Evolutionary conservation across 768 basidiomycete species (phyloP).

Genomic region (Grammothele lineata): DNA sequence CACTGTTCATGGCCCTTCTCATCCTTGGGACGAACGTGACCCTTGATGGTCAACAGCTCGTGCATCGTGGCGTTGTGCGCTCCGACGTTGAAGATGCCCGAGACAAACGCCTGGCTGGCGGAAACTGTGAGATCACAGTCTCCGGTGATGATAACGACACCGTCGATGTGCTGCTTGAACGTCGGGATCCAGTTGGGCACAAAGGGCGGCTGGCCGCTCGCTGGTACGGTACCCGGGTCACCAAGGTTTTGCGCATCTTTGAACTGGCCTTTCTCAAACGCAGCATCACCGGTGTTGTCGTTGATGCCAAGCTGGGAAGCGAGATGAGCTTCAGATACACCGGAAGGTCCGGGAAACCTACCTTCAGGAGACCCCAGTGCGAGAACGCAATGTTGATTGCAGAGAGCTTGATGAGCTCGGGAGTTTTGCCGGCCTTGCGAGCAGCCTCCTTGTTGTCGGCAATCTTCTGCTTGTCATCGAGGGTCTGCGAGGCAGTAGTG

Average conservation of each 20-base stretch:
- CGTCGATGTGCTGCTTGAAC: constrained; percentile 44
- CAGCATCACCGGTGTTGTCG: constrained; percentile 35
- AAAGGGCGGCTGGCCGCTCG: constrained; percentile 9
- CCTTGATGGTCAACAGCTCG: constrained; percentile 34
- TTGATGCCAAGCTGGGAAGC: constrained; percentile 28
- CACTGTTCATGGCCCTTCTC: constrained; percentile 27
- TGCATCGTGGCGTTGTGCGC: constrained; percentile 34
- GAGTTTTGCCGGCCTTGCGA: constrained; percentile 22
- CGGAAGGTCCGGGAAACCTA: too few relatives aligned
- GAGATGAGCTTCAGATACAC: constrained; percentile 12
- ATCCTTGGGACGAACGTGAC: constrained; percentile 26
- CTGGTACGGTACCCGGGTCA: constrained; percentile 35
- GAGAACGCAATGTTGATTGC: constrained; percentile 55
- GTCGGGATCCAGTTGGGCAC: constrained; percentile 42
- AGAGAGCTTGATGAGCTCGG: constrained; percentile 32
- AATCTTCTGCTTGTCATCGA: constrained; percentile 17
- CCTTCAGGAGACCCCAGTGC: constrained; percentile 40
- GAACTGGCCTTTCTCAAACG: constrained; percentile 40
- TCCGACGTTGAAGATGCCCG: constrained; percentile 24
- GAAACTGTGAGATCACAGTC: constrained; percentile 36
- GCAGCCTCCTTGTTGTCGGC: constrained; percentile 17
- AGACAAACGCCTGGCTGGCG: constrained; percentile 13
- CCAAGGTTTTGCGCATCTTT: constrained; percentile 29
- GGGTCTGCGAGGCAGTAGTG: constrained; percentile 41
- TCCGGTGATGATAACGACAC: constrained; percentile 46